phyloP scores from a whole-genome alignment of 306 rosid species.

The Astragalus membranaceus region DNA sequence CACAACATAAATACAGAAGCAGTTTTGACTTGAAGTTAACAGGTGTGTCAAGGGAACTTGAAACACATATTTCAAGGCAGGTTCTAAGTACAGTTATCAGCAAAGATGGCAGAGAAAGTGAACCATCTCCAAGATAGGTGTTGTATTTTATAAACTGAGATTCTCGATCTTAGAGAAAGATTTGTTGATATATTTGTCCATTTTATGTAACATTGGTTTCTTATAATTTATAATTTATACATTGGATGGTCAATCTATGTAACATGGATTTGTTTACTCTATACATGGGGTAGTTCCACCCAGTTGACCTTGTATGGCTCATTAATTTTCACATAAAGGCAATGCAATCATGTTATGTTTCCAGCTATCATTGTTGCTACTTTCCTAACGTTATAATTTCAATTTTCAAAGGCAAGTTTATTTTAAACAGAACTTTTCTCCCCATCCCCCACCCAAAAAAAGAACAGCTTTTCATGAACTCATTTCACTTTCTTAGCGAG shows the following conservation, averaged over 20 bases:
- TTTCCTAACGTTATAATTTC: not conserved
- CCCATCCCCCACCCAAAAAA: not conserved
- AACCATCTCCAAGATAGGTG: slow-evolving; percentile 55
- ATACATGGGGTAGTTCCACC: slow-evolving; percentile 14
- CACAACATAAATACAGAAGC: slow-evolving; percentile 63
- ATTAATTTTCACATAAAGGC: slow-evolving; percentile 8
- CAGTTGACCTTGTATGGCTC: not conserved
- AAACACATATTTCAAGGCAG: slow-evolving; percentile 90
- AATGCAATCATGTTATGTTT: slow-evolving; percentile 14
- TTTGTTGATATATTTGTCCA: slow-evolving; percentile 17
- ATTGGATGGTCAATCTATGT: slow-evolving; percentile 3
- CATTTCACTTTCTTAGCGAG: not conserved
- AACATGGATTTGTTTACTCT: slow-evolving; percentile 18
- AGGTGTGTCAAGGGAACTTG: slow-evolving; percentile 87
- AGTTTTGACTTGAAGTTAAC: slow-evolving; percentile 88
- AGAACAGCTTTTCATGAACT: not conserved
- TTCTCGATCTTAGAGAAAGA: slow-evolving; percentile 70
- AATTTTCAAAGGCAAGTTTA: not conserved
- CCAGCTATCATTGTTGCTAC: not conserved
- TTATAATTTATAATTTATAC: slow-evolving; percentile 20
- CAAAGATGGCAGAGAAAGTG: slow-evolving; percentile 56
- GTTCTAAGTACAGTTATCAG: slow-evolving; percentile 73
- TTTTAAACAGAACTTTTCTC: not conserved
- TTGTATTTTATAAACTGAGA: slow-evolving; percentile 15
- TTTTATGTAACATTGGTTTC: slow-evolving; percentile 18